Evolutionary conservation across 1,139 yeast species (phyloP).

Genomic region (Meyerozyma smithsonii): DNA sequence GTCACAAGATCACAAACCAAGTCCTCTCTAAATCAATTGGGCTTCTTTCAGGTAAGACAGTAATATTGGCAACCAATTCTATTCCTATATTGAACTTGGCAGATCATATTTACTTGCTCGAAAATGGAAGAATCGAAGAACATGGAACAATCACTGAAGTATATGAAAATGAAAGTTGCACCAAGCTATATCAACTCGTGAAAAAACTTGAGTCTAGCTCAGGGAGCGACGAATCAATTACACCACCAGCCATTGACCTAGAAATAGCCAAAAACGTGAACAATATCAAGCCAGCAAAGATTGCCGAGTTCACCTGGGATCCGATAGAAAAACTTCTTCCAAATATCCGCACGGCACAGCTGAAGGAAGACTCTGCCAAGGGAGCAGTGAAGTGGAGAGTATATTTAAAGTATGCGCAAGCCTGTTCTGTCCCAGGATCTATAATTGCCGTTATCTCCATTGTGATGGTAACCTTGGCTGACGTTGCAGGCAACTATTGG

Average conservation of each 20-base stretch:
- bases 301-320: conserved; percentile 31
- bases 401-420: conserved; percentile 19
- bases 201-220: conserved; percentile 18
- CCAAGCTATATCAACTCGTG: conserved; percentile 22
- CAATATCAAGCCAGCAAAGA: conserved; percentile 17
- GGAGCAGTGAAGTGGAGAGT: conserved; percentile 25
- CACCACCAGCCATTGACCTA: neutral
- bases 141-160: conserved; percentile 13
- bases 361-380: conserved; percentile 22
- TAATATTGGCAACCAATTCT: conserved; percentile 35
- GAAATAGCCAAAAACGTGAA: neutral
- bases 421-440: conserved; percentile 21
- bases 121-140: conserved; percentile 25
- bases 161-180: conserved; percentile 14
- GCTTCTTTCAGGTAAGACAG: conserved; percentile 27
- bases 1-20: conserved; percentile 24
- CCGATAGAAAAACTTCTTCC: conserved; percentile 24
- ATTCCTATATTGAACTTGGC: conserved; percentile 31
- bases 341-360: conserved; percentile 20
- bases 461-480: conserved; percentile 12
- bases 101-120: conserved; percentile 23
- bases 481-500: conserved; percentile 47
- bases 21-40: conserved; percentile 26
- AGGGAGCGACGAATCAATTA: conserved; percentile 3
- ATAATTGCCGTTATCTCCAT: conserved; percentile 12